phyloP scores from a whole-genome alignment of 1,284 basidiomycete species.

The Irpex sp. region DNA sequence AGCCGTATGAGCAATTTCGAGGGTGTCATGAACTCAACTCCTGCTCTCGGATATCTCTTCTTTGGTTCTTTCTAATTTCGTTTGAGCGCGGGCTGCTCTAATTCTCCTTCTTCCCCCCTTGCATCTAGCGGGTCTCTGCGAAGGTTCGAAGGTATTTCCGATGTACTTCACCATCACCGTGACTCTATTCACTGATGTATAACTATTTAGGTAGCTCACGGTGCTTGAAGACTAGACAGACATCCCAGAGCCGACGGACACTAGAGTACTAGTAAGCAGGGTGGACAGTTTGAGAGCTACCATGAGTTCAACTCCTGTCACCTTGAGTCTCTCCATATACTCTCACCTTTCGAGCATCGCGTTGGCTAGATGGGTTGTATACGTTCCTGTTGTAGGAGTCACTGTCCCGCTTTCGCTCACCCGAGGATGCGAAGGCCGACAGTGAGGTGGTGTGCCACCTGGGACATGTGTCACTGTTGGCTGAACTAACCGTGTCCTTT shows the following conservation, averaged over 20 bases:
- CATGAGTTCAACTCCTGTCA: not conserved
- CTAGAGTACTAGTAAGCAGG: not conserved
- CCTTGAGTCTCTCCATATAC: not conserved
- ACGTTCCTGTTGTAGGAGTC: not conserved
- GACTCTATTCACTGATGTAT: no score
- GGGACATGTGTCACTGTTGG: not conserved
- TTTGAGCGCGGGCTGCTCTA: no score
- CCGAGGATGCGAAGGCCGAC: not conserved
- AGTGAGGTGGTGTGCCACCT: not conserved
- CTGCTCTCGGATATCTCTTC: no score
- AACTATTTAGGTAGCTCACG: no score
- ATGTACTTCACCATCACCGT: no score
- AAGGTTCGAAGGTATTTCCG: no score
- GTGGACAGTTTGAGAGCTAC: not conserved
- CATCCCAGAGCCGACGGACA: not conserved
- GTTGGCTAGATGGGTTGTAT: not conserved
- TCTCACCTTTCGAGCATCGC: not conserved
- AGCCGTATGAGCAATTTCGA: no score
- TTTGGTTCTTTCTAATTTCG: no score
- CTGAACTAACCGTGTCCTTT: not conserved
- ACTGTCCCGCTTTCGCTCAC: not conserved
- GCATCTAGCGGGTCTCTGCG: no score
- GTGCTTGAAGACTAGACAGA: no score
- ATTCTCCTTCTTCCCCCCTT: no score
- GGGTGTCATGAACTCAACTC: no score